Evolutionary conservation across 176 grass and related monocot species (phyloP).

Genomic region (Triticum urartu): DNA sequence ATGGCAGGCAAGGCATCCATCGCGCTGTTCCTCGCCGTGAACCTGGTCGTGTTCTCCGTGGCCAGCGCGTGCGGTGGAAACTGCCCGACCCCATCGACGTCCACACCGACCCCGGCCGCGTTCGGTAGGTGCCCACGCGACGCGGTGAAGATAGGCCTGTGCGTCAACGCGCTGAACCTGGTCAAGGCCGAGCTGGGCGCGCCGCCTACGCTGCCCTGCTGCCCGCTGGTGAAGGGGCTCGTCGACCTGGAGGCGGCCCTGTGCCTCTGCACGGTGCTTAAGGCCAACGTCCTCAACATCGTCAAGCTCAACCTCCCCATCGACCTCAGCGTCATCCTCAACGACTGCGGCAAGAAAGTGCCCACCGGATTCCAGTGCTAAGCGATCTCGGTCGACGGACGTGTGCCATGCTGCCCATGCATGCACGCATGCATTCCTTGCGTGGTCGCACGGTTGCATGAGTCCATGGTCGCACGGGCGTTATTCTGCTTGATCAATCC

Average conservation of each 20-base stretch:
- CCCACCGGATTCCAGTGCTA: conserved; percentile 40
- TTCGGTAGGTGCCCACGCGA: conserved; percentile 45
- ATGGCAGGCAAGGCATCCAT: conserved; percentile 36
- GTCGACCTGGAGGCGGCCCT: conserved; percentile 78
- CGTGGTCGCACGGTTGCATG: no score
- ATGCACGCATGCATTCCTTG: no score
- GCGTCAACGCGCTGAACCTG: conserved; percentile 34
- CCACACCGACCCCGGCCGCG: not conserved
- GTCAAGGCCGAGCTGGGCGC: conserved; percentile 37
- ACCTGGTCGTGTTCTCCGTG: conserved; percentile 29
- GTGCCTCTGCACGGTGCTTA: conserved; percentile 86
- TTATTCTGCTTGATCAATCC: no score
- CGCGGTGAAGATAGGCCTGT: conserved; percentile 46
- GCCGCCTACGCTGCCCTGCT: conserved; percentile 52
- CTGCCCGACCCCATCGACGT: conserved; percentile 12
- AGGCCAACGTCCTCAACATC: conserved; percentile 45
- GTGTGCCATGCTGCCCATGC: not conserved
- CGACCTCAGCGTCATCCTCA: conserved; percentile 60
- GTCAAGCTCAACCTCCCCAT: conserved; percentile 40
- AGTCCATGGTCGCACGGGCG: no score
- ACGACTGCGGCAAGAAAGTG: conserved; percentile 44
- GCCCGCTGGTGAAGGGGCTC: conserved; percentile 70
- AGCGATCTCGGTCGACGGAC: not conserved
- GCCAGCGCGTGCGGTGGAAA: not conserved
- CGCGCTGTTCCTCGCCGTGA: conserved; percentile 38